These are phyloP conservation scores for Capronia epimyces DNA, from an alignment of 2,329 filamentous ascomycete genomes.

Conservation along the genomic window DNA sequence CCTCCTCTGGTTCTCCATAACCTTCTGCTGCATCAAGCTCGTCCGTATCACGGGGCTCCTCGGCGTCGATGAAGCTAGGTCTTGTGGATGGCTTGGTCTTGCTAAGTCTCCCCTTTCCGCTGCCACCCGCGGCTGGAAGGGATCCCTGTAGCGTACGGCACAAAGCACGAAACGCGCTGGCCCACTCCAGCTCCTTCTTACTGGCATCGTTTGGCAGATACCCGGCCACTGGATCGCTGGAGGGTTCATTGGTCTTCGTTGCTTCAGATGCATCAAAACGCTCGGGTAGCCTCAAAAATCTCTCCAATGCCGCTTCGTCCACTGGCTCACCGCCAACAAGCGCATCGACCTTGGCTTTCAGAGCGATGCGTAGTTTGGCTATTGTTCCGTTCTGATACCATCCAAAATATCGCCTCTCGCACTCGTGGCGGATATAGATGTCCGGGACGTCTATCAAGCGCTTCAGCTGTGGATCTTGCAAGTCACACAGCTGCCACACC, in stretches of 20 bases:
- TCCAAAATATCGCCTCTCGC: constrained; percentile 61
- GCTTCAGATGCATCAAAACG: constrained; percentile 1
- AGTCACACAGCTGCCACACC: constrained; percentile 91
- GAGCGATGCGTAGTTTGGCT: constrained; percentile 77
- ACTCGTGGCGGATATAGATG: constrained; percentile 52
- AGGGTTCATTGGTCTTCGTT: neutral
- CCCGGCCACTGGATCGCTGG: constrained; percentile 1
- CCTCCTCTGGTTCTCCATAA: constrained; percentile 16
- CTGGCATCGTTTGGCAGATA: constrained; percentile 15
- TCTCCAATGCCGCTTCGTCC: constrained; percentile 35
- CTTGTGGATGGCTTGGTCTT: constrained; percentile 5
- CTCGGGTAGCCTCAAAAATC: constrained; percentile 38
- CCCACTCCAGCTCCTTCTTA: constrained; percentile 25
- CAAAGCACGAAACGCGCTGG: constrained; percentile 19
- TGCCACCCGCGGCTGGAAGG: constrained; percentile 6
- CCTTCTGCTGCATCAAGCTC: constrained; percentile 2
- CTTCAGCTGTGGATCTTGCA: constrained; percentile 70
- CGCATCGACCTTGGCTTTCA: constrained; percentile 76
- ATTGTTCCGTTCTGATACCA: constrained; percentile 81
- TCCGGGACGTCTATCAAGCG: constrained; percentile 51
- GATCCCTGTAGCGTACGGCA: constrained; percentile 15
- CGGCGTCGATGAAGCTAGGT: constrained; percentile 6
- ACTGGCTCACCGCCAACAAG: constrained; percentile 45
- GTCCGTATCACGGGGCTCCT: neutral
- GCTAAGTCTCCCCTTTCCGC: constrained; percentile 11